Evolutionary conservation across 441 rosid genomes (phyloP).

Genomic region (Viola pubescens): DNA sequence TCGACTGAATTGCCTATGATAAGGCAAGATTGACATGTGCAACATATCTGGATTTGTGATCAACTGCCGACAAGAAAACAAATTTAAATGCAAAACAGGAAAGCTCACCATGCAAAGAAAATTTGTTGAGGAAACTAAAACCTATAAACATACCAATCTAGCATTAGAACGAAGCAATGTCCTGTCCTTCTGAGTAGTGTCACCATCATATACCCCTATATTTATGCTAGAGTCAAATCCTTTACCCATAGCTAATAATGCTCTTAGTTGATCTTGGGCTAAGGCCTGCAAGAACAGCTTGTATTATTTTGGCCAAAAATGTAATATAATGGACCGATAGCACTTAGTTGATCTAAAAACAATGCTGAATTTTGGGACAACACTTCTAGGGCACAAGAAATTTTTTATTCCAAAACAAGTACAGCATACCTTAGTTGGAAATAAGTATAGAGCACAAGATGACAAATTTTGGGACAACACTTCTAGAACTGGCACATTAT

Average conservation of each 20-base stretch:
- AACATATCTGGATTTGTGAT: slow-evolving; percentile 99
- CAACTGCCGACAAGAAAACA: slow-evolving; percentile 43
- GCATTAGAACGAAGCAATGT: slow-evolving; percentile 60
- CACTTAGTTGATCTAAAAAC: not conserved
- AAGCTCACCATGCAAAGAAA: slow-evolving; percentile 9
- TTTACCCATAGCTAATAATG: slow-evolving; percentile 43
- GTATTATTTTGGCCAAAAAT: slow-evolving; percentile 3
- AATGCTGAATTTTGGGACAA: slow-evolving; percentile 4
- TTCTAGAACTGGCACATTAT: slow-evolving; percentile 89
- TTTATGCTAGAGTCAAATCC: slow-evolving; percentile 42
- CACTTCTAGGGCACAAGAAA: not conserved
- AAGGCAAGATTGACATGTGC: slow-evolving; percentile 80
- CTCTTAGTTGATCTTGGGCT: slow-evolving; percentile 94
- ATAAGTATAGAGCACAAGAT: slow-evolving; percentile 81
- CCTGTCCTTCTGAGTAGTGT: slow-evolving; percentile 66
- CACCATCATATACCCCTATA: slow-evolving; percentile 92
- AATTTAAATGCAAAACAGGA: slow-evolving; percentile 18
- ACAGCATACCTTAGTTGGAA: slow-evolving; percentile 80
- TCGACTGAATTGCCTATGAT: slow-evolving; percentile 65
- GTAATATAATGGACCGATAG: not conserved
- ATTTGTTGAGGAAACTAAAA: slow-evolving; percentile 9
- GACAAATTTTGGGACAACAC: slow-evolving; percentile 51
- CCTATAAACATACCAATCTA: slow-evolving; percentile 57
- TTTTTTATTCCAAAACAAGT: not conserved
- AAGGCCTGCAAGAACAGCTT: slow-evolving; percentile 54